Percentiles rank a stretch among this genome's conserved stretches.
Conservation (phyloP, 208 protist genomes). For the Sergeia podlipaevii region DNA sequence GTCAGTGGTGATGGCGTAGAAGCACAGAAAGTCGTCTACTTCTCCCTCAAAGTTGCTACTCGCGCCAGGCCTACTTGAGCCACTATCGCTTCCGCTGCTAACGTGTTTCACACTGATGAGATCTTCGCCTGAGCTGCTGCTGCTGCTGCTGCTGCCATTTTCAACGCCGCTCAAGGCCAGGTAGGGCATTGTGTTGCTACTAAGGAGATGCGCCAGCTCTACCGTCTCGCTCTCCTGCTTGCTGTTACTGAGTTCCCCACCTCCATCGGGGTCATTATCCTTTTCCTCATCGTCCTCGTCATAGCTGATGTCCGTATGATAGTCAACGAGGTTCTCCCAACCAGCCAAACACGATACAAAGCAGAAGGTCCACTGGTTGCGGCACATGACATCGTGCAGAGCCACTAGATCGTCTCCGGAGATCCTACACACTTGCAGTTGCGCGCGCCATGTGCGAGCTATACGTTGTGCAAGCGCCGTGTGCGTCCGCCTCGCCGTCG, state of each 20-base stretch:
- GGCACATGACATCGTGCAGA: conserved; percentile 34
- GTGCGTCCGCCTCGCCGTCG: conserved; percentile 7
- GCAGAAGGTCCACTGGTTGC: conserved; percentile 41
- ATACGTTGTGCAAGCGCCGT: conserved; percentile 37
- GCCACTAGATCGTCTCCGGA: conserved; percentile 1
- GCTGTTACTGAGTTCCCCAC: too few species aligned
- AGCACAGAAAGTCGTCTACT: conserved; percentile 32
- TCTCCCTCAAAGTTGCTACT: not conserved
- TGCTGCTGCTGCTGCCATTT: too few species aligned
- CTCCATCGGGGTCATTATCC: not conserved
- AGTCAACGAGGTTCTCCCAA: conserved; percentile 56
- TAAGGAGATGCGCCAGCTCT: too few species aligned
- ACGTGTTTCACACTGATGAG: too few species aligned
- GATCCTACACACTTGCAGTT: conserved; percentile 14
- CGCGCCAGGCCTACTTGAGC: not conserved
- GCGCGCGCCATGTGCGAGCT: conserved; percentile 37
- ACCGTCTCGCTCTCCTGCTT: too few species aligned
- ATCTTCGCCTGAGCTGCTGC: too few species aligned
- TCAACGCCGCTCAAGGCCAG: too few species aligned
- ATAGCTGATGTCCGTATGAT: conserved; percentile 9
- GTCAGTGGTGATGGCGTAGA: conserved; percentile 67
- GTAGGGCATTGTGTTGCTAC: too few species aligned
- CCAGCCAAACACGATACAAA: conserved; percentile 58
- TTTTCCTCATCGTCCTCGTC: too few species aligned
- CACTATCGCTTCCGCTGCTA: not conserved